Evolutionary conservation across 1,284 basidiomycete genomes (phyloP).

Genomic region (Nidula niveotomentosa): DNA sequence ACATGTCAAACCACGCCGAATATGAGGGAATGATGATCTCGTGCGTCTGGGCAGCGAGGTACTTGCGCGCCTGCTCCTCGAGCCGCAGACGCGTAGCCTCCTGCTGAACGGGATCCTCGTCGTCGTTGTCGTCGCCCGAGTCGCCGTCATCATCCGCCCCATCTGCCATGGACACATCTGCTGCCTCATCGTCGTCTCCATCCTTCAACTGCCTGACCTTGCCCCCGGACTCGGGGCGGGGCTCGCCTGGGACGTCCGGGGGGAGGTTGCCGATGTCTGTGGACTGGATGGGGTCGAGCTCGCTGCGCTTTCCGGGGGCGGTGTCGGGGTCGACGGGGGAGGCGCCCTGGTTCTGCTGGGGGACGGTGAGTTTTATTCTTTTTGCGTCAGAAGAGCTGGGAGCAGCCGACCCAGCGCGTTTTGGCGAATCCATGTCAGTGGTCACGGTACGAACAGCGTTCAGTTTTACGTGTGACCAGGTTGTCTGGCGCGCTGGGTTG

Average conservation of each 20-base stretch:
- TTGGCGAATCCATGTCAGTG: conserved; percentile 62
- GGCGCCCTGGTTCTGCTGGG: conserved; percentile 61
- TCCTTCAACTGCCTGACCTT: conserved; percentile 56
- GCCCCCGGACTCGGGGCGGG: conserved; percentile 47
- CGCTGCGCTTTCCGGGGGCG: conserved; percentile 72
- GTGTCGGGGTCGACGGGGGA: conserved; percentile 72
- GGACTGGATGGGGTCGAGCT: conserved; percentile 71
- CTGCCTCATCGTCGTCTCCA: conserved; percentile 62
- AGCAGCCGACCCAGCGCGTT: conserved; percentile 68
- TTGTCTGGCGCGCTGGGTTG: too few relatives aligned
- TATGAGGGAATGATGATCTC: conserved; percentile 97
- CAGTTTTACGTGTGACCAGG: neutral
- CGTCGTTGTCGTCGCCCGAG: conserved; percentile 72
- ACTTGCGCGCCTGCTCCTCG: conserved; percentile 88
- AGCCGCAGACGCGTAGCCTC: conserved; percentile 77
- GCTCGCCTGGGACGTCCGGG: conserved; percentile 38
- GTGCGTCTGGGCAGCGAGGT: conserved; percentile 96
- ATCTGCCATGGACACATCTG: conserved; percentile 76
- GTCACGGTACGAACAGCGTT: neutral
- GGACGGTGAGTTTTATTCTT: conserved; percentile 63
- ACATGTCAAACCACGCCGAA: conserved; percentile 98
- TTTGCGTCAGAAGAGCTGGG: conserved; percentile 58
- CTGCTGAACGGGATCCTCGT: conserved; percentile 78
- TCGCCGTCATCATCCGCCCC: conserved; percentile 68
- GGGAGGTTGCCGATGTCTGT: conserved; percentile 73